phyloP scores from a whole-genome alignment of 495 filamentous ascomycete genomes.

The Podospora conica region DNA sequence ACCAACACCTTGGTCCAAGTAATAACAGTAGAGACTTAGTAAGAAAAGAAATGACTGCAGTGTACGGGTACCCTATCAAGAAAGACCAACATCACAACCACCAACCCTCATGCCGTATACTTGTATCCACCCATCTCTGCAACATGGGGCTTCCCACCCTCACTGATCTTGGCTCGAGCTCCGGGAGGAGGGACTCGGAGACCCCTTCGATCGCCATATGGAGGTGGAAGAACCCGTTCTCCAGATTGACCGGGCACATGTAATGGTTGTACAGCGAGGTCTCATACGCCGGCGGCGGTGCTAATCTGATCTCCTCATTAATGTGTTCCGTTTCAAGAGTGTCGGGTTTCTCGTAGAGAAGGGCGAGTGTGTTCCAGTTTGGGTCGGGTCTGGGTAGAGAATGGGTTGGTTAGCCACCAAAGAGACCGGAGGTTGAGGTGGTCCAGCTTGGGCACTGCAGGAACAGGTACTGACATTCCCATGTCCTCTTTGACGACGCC shows the following conservation, averaged over 20 bases:
- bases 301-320: background rate
- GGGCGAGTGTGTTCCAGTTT: conserved; percentile 16
- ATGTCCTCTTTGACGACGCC: background rate
- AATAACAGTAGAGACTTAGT: no score
- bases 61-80: background rate
- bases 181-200: background rate
- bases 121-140: conserved; percentile 6
- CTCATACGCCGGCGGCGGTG: background rate
- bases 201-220: background rate
- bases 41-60: no score
- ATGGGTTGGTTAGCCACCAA: background rate
- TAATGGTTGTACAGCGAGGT: background rate
- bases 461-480: background rate
- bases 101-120: conserved; percentile 12
- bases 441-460: background rate
- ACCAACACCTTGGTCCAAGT: no score
- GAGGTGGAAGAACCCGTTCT: background rate
- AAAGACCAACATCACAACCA: conserved; percentile 5
- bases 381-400: conserved; percentile 1
- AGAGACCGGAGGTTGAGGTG: no score
- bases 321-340: background rate
- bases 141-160: background rate
- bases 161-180: background rate
- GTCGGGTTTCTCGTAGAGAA: conserved; percentile 11
- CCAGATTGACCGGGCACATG: background rate